Evolutionary conservation across 108 stramenopile species (phyloP).

Genomic region (Pseudonitzschia pungens): DNA sequence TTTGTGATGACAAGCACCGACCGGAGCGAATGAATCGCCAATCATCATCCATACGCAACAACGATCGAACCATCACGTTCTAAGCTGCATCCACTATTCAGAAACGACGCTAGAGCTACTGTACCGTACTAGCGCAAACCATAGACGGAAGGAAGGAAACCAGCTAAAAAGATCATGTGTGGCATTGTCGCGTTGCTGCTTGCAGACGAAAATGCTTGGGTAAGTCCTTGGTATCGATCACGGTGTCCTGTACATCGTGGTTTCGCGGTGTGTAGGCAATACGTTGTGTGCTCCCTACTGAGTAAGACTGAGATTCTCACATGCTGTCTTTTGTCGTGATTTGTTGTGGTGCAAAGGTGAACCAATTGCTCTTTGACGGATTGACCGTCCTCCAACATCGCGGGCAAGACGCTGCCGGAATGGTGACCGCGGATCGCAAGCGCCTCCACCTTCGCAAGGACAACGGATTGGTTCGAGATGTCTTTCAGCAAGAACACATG

Average conservation of each 20-base stretch:
- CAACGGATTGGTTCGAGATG: slow-evolving; percentile 96
- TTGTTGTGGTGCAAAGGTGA: slow-evolving; percentile 52
- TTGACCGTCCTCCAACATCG: slow-evolving; percentile 99
- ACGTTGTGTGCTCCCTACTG: background rate
- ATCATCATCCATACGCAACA: too few species aligned
- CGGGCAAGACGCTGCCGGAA: slow-evolving; percentile 99
- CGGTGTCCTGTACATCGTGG: too few species aligned
- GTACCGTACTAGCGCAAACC: background rate
- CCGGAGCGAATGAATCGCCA: too few species aligned
- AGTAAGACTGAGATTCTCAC: background rate
- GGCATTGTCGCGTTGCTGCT: slow-evolving; percentile 88
- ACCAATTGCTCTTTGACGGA: slow-evolving; percentile 95
- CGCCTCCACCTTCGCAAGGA: slow-evolving; percentile 94
- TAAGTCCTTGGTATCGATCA: slow-evolving; percentile 32
- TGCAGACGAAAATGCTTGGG: slow-evolving; percentile 70
- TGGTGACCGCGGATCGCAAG: slow-evolving; percentile 82
- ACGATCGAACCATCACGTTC: background rate
- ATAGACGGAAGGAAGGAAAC: background rate
- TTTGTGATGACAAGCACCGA: too few species aligned
- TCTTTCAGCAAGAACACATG: slow-evolving; percentile 97
- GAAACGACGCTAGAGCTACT: background rate
- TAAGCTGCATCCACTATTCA: background rate
- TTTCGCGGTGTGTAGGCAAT: background rate
- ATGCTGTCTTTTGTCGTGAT: background rate
- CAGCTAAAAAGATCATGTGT: slow-evolving; percentile 61